A percentile compares a stretch with the other conserved stretches of the same genome.
Conservation (phyloP, 1,284 basidiomycete genomes). For the Trichosporon sp. region DNA sequence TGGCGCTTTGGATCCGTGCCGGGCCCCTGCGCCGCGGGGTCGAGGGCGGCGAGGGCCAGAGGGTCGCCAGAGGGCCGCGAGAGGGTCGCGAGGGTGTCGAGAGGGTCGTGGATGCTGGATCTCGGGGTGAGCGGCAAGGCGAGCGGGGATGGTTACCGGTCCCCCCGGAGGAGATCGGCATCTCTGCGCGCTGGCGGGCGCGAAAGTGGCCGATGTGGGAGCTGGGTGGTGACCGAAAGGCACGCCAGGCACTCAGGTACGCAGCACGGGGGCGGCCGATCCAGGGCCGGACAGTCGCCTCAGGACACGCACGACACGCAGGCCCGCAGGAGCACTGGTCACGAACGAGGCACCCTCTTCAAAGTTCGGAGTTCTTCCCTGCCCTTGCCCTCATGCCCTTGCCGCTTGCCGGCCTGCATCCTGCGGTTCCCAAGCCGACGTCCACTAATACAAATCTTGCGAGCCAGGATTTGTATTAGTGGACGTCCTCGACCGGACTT, state of each 20-base stretch:
- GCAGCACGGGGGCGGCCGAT: slow-evolving; percentile 2
- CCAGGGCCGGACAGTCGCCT: background rate
- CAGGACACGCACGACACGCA: background rate
- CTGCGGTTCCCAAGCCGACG: background rate
- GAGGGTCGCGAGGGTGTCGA: too few relatives aligned
- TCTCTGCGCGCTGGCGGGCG: background rate
- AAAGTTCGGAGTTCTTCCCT: background rate
- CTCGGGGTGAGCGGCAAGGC: background rate
- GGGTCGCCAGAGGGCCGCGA: too few relatives aligned
- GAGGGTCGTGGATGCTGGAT: background rate
- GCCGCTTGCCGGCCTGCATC: background rate
- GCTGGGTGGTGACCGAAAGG: slow-evolving; percentile 1
- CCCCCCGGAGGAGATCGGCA: background rate
- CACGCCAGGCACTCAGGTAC: background rate
- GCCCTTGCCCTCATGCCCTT: background rate
- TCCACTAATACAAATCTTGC: background rate
- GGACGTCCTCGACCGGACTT: background rate
- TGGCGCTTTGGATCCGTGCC: background rate
- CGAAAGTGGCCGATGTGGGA: background rate
- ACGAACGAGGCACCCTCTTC: background rate
- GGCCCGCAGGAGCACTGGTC: background rate
- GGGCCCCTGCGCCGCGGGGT: background rate
- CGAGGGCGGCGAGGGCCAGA: background rate
- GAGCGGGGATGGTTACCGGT: background rate
- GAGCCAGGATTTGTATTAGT: background rate